Base-by-base conservation (phyloP, 495 filamentous ascomycete genomes). In the Barbatosphaeria neglecta region DNA sequence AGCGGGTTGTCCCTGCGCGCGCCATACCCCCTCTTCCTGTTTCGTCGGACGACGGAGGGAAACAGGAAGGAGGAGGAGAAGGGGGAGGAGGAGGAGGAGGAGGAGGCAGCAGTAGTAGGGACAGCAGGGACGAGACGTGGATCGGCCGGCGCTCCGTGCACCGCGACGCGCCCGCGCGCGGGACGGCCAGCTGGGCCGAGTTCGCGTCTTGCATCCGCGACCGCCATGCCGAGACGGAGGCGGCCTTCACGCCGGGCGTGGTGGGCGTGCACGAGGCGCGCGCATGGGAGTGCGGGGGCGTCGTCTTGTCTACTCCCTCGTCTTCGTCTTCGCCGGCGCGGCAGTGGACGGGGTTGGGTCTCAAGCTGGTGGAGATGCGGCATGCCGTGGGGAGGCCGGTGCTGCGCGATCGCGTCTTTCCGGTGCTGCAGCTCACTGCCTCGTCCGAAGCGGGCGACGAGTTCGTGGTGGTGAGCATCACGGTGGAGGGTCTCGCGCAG, bases 161-260 rank as follows among this genome's bases (percentile, higher is more conserved):
- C 61, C 60, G 61, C 23, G 72, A 87, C 46, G 59, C 56, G 2
- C 53, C 62, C 4, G 55, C 59, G 35, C 53, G 67, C 15, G 83
- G 82, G 0, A 81, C 83, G 4, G 84, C 82, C 6, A 72, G 61
- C 18, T 86, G 75, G 70, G 61, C 49, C 0, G 86, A 90, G 50
- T 89, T 90, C 51, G 65, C 73, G 19, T 49, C 50, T 1, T 76
- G 73, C 27, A 62, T 89, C 52, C 72, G 77, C 50, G 61, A 69
- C 11, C 60, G 78, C 41, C 87, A 90, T 62, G 75, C 74, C 5
- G 63, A 75, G 61, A 72, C 84, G 50, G 87, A 93, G 63, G 71
- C 63, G 56, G 75, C 75, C 37, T 89, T 85, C 59, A 92, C 84
- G 25, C 83, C 84, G 13, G 74, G 71, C 44, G 75, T 87, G 7